These are phyloP conservation scores for Ophiostoma quercus DNA, from an alignment of 2,329 filamentous ascomycete genomes.

Conservation along the genomic window DNA sequence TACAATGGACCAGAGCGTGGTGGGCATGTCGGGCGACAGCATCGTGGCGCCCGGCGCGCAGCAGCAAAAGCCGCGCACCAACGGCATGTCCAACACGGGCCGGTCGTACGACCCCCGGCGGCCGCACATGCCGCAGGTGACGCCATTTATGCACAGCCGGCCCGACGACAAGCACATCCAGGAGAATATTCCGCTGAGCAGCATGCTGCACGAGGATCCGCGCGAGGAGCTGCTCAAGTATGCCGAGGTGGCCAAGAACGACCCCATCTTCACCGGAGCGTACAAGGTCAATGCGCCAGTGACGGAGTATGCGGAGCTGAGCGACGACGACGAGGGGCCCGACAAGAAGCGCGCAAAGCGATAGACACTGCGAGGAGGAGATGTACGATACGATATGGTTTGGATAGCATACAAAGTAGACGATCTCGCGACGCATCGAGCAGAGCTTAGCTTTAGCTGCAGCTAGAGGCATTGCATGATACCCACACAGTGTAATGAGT, in stretches of 20 bases:
- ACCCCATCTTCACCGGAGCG: constrained; percentile 89
- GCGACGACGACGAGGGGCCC: constrained; percentile 66
- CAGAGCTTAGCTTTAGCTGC: constrained; percentile 5
- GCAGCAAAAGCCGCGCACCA: constrained; percentile 43
- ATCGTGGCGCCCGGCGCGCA: constrained; percentile 65
- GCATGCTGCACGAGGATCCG: constrained; percentile 94
- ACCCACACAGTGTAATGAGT: constrained; percentile 1
- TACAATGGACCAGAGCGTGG: constrained; percentile 76
- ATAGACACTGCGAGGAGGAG: constrained; percentile 30
- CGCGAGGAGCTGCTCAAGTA: constrained; percentile 92
- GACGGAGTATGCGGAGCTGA: constrained; percentile 82
- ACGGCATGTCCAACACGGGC: constrained; percentile 71
- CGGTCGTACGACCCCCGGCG: constrained; percentile 71
- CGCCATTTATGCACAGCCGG: constrained; percentile 84
- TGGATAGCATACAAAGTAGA: neutral
- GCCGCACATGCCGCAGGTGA: constrained; percentile 77
- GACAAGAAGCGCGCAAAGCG: constrained; percentile 60
- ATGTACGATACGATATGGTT: neutral
- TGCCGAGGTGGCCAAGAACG: constrained; percentile 84
- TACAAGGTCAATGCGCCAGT: constrained; percentile 90
- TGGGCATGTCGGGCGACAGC: constrained; percentile 76
- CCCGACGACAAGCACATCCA: constrained; percentile 86
- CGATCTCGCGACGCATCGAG: neutral
- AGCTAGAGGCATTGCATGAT: constrained; percentile 9
- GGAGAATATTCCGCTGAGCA: constrained; percentile 80